Evolutionary conservation across 371 early-diverging fungal species (phyloP).

Genomic region (Mucor lusitanicus): DNA sequence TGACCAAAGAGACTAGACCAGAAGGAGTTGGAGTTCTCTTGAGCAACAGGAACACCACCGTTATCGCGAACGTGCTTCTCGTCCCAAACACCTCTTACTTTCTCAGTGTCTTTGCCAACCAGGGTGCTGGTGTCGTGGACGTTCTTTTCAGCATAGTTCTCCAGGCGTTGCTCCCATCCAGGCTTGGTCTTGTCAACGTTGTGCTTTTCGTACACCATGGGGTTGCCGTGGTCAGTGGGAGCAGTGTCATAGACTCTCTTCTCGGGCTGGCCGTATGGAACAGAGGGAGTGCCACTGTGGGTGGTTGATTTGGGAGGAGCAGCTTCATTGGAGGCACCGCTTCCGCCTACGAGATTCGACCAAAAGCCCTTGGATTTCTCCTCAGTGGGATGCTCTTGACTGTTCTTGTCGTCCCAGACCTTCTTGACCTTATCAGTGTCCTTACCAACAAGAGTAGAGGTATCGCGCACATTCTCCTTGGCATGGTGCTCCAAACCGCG

Average conservation of each 20-base stretch:
- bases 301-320: neutral
- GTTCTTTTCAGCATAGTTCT: constrained; percentile 14
- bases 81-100: constrained; percentile 20
- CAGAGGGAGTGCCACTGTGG: neutral
- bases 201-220: constrained; percentile 23
- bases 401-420: constrained; percentile 17
- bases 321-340: neutral
- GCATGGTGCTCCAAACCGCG: constrained; percentile 10
- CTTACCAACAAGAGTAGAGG: constrained; percentile 8
- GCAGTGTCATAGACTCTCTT: neutral
- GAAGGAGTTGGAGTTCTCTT: neutral
- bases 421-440: constrained; percentile 20
- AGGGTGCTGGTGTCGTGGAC: constrained; percentile 17
- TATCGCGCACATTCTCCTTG: constrained; percentile 12
- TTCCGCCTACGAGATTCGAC: constrained; percentile 1
- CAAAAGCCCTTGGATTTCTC: constrained; percentile 4
- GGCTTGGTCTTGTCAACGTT: constrained; percentile 9
- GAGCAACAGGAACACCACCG: neutral
- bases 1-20: constrained; percentile 14
- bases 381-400: neutral
- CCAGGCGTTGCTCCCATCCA: constrained; percentile 6
- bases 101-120: constrained; percentile 24
- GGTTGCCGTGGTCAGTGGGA: constrained; percentile 7
- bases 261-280: neutral
- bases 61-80: constrained; percentile 5